Evolutionary conservation across 306 rosid species (phyloP), one percentile per base, ranked within the genome.

Genomic region (Parietaria judaica): DNA sequence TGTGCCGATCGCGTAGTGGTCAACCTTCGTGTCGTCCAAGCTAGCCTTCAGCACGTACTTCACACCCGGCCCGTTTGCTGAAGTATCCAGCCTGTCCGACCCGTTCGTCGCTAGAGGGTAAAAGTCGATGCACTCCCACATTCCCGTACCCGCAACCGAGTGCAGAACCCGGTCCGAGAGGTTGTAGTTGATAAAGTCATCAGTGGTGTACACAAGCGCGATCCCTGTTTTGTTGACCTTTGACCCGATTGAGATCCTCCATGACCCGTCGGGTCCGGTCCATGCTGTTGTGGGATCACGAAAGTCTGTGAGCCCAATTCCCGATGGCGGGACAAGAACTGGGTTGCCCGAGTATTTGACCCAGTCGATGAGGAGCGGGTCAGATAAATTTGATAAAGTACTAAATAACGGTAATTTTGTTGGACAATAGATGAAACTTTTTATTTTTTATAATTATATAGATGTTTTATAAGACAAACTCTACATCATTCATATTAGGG

Each of bases 111-210:
- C 49, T 60, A 89, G 72, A 36, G 97, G 97, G 71, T 76, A 89
- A 68, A 89, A 86, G 43, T 89, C 97, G 4, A 89, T 82, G 16
- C 97, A 89, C 67, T 89, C 97, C 97, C 97, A 89, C 95, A 89
- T 89, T 8, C 97, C 97, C 68, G 97, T 86, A 56, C 78, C 92
- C 61, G 92, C 79, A 11, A 89, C 97, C 12, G 44, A 56, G 46
- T 89, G 97, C 74, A 89, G 61, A 35, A 11, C 14, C 1, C 69
- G 39, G 2, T 70, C 41, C 36, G 14, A 59, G 0, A 77, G 81
- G 54, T 82, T 72, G n/a, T 44, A 89, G 23, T 61, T 56, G 9
- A 59, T 74, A 47, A 89, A 89, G 65, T 89, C 72, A 0, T 64
- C 4, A 0, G 97, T 89, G 5, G 44, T 71, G 54, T 84, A 89